Evolutionary conservation across 1,284 basidiomycete species (phyloP).

Genomic region (Sparassis latifolia): DNA sequence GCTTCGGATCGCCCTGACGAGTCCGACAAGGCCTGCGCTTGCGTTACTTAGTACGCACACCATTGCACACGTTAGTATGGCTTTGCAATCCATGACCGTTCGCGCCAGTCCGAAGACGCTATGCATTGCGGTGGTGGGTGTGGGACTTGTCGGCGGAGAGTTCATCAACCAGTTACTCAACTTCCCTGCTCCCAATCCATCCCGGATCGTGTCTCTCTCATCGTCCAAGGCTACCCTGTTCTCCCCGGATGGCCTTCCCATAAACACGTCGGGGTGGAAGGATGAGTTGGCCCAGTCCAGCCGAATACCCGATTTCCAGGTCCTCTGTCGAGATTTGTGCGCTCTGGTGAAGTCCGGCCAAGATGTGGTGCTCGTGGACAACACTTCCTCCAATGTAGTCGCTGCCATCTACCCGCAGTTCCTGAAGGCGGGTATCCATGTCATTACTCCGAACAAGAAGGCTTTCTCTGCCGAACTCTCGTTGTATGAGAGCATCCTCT

Average conservation of each 20-base stretch:
- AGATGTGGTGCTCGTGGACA: constrained; percentile 85
- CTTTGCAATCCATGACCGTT: constrained; percentile 1
- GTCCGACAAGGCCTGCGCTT: too few relatives aligned
- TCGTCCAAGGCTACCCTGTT: constrained; percentile 69
- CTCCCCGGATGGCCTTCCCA: constrained; percentile 42
- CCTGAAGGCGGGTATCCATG: constrained; percentile 73
- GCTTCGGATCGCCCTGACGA: too few relatives aligned
- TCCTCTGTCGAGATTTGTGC: constrained; percentile 40
- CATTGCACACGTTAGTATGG: background rate
- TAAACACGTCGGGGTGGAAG: constrained; percentile 39
- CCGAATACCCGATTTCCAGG: constrained; percentile 38
- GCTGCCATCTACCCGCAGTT: constrained; percentile 83
- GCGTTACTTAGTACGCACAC: too few relatives aligned
- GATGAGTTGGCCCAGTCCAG: constrained; percentile 35
- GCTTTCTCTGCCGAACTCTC: constrained; percentile 77
- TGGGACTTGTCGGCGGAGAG: constrained; percentile 85
- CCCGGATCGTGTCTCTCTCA: constrained; percentile 72
- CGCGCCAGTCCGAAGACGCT: constrained; percentile 20
- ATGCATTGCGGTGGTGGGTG: constrained; percentile 75
- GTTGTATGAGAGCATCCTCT: constrained; percentile 70
- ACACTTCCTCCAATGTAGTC: constrained; percentile 84
- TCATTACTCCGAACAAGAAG: constrained; percentile 99
- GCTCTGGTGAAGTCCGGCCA: constrained; percentile 38
- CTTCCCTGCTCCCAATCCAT: constrained; percentile 53
- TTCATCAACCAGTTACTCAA: constrained; percentile 76